Evolutionary conservation across 2,329 filamentous ascomycete species (phyloP), one percentile per base, ranked within the genome.

Genomic region (Amylocarpus encephaloides): DNA sequence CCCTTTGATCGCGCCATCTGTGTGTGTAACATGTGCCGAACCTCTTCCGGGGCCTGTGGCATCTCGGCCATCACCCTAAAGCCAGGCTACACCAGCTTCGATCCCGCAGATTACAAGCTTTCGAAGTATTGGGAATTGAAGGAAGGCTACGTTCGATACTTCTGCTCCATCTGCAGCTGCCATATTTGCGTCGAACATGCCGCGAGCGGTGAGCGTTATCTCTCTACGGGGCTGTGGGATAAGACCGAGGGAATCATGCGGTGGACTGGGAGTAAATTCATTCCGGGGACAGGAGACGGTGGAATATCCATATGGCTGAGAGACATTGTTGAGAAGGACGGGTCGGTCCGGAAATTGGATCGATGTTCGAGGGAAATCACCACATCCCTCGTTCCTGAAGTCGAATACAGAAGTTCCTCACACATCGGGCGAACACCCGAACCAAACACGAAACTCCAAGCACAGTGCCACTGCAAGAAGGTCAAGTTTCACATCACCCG

Each of bases 401-500:
- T 43, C 15, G 48, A 36, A 16, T 49, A 48, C 19, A 41, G 29
- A 36, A 38, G 29, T 19, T 29, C 50, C 5, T n/a, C 12, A 26
- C 22, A 12, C 26, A 10, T 30, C 18, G 36, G n/a, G 11, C 9
- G 7, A n/a, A 45, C 13, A 32, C 22, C 22, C 9, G 34, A 39
- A 49, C n/a, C 36, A 7, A 30, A 51, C 6, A 43, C 49, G 22
- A 52, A 43, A 49, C 57, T 80, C 9, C 66, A 68, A 42, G 76
- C 70, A 4, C 65, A 66, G 54, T 82, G 78, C 57, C 73, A 76
- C 58, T 86, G 82, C 62, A 68, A 70, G 4, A 73, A 70, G 2
- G 71, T 86, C 11, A 63, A 71, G 11, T 79, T 86, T 62, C 71
- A 68, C 58, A 73, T 87, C 59, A 76, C 75, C 4, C 74, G 73